Evolutionary conservation across 1,284 basidiomycete species (phyloP).

Genomic region (Cystobasidium pallidum): DNA sequence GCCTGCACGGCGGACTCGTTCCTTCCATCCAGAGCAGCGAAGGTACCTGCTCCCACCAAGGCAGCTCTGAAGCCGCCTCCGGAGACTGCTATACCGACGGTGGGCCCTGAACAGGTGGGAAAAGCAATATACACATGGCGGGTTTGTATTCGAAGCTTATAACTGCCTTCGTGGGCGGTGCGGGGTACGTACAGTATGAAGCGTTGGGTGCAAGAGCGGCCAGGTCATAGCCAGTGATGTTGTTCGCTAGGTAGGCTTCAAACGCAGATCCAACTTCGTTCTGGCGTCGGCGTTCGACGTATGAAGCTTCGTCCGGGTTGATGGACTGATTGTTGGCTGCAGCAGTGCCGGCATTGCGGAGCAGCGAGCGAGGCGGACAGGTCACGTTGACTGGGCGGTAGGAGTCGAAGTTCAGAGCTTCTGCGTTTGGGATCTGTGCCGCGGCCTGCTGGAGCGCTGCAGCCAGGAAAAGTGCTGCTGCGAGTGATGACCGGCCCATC

Average conservation of each 20-base stretch:
- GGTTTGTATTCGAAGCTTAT: too few relatives aligned
- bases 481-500: not conserved
- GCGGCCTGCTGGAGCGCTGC: not conserved
- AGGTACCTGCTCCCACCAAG: slow-evolving; percentile 64
- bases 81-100: slow-evolving; percentile 39
- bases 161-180: too few relatives aligned
- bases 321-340: slow-evolving; percentile 27
- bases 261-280: slow-evolving; percentile 32
- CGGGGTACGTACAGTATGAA: slow-evolving; percentile 30
- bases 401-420: slow-evolving; percentile 25
- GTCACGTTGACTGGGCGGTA: slow-evolving; percentile 39
- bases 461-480: slow-evolving; percentile 5
- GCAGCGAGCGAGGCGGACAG: slow-evolving; percentile 37
- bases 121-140: not conserved
- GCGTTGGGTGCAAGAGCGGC: slow-evolving; percentile 38
- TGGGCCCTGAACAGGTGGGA: slow-evolving; percentile 18
- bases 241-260: slow-evolving; percentile 33
- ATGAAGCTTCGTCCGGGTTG: slow-evolving; percentile 35
- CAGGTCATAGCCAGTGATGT: slow-evolving; percentile 43
- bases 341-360: slow-evolving; percentile 27
- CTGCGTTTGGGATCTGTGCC: slow-evolving; percentile 19
- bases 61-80: slow-evolving; percentile 63
- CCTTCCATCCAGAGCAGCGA: slow-evolving; percentile 66
- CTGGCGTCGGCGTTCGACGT: slow-evolving; percentile 33
- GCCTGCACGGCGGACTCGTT: slow-evolving; percentile 63